Percentiles rank a stretch among this genome's conserved stretches.
Conservation (phyloP, 352 stramenopile species). For the Thalassiosira pacifica region DNA sequence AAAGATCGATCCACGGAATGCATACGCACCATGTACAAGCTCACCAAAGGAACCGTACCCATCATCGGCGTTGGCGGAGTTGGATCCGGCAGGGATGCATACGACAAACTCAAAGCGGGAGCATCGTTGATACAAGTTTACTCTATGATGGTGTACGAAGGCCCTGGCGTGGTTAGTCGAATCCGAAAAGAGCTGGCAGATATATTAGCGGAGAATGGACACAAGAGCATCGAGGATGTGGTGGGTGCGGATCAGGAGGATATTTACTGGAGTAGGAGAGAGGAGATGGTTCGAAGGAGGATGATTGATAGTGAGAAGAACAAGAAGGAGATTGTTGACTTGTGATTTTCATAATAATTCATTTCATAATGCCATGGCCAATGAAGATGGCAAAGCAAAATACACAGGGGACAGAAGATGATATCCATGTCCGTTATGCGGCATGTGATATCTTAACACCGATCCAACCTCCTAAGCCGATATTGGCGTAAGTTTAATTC, state of each 20-base stretch:
- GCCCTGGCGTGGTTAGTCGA: constrained; percentile 72
- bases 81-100: constrained; percentile 90
- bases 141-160: constrained; percentile 80
- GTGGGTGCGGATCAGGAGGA: constrained; percentile 78
- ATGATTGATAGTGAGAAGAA: constrained; percentile 37
- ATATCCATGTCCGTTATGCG: too few relatives aligned
- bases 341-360: constrained; percentile 29
- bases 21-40: constrained; percentile 94
- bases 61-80: constrained; percentile 95
- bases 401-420: too few relatives aligned
- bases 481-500: too few relatives aligned
- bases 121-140: constrained; percentile 88
- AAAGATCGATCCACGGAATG: constrained; percentile 93
- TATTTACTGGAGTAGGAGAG: constrained; percentile 73
- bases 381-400: too few relatives aligned
- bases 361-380: too few relatives aligned
- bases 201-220: constrained; percentile 73
- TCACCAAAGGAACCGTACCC: constrained; percentile 93
- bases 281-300: constrained; percentile 49
- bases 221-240: constrained; percentile 69
- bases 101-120: constrained; percentile 97
- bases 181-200: constrained; percentile 77
- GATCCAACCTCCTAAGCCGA: too few relatives aligned
- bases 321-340: constrained; percentile 33
- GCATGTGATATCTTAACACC: too few relatives aligned